Percentiles rank a stretch among this genome's conserved stretches.
These are phyloP conservation scores for Dendrobium nobile DNA, from an alignment of 106 monocot genomes.

Conservation along the genomic window DNA sequence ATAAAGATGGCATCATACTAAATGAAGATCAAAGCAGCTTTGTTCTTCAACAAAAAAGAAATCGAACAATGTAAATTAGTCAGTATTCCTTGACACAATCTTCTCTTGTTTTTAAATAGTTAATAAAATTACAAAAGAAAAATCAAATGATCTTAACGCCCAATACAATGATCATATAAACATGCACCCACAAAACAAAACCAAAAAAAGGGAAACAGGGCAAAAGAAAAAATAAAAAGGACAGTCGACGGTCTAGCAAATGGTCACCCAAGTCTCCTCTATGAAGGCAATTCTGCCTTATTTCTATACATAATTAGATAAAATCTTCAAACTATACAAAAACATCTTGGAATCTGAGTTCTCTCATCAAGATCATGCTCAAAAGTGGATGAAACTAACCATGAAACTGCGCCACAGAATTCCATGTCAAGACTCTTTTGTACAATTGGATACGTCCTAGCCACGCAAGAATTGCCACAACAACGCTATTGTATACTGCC, in stretches of 20 bases:
- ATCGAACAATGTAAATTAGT: not conserved
- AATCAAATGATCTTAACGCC: not conserved
- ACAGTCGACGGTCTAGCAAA: not conserved
- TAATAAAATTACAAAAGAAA: not conserved
- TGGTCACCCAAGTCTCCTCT: not conserved
- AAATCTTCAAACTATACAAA: slow-evolving; percentile 2
- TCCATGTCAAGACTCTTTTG: slow-evolving; percentile 4
- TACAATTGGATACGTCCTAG: not conserved
- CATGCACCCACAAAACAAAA: too few species aligned
- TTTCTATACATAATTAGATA: not conserved
- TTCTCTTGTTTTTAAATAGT: not conserved
- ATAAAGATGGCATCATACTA: too few species aligned
- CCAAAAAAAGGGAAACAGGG: too few species aligned
- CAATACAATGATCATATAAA: too few species aligned
- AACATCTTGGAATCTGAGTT: not conserved
- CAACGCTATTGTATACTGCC: not conserved
- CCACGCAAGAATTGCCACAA: not conserved
- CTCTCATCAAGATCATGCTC: not conserved
- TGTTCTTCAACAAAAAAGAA: not conserved
- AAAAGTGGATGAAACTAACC: not conserved
- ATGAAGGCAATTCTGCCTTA: not conserved
- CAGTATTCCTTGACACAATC: too few species aligned
- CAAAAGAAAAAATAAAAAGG: too few species aligned
- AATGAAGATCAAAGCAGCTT: not conserved
- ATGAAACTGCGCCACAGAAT: not conserved